Percentiles rank a stretch among this genome's conserved stretches.
These are phyloP conservation scores for Diaporthe australafricana DNA, from an alignment of 2,329 filamentous ascomycete species.

Conservation along the genomic window DNA sequence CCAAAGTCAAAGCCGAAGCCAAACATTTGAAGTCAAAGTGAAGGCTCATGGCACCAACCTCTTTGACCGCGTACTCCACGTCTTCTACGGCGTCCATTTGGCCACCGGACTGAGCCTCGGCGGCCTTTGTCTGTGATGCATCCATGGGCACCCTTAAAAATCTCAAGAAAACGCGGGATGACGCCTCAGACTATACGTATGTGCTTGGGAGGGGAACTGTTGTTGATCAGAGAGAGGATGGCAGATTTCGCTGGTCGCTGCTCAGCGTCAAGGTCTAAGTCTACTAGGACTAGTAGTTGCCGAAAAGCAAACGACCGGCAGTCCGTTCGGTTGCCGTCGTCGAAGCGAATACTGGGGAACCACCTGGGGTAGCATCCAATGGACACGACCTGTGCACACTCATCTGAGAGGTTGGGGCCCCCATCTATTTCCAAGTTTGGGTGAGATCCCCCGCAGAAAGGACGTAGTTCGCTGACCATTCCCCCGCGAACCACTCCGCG, in stretches of 20 bases:
- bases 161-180: not conserved
- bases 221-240: not conserved
- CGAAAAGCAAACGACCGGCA: slow-evolving; percentile 1
- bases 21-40: no score
- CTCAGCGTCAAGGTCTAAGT: not conserved
- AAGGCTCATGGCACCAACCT: slow-evolving; percentile 10
- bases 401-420: not conserved
- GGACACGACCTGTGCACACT: not conserved
- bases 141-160: not conserved
- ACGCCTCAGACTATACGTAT: not conserved
- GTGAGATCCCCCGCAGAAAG: not conserved
- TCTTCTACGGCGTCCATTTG: slow-evolving; percentile 24
- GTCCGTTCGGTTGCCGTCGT: not conserved
- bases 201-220: not conserved
- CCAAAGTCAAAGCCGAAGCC: no score
- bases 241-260: not conserved
- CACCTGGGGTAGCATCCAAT: slow-evolving; percentile 2
- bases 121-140: not conserved
- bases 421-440: slow-evolving; percentile 11
- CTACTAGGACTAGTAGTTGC: not conserved
- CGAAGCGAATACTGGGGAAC: not conserved
- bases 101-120: slow-evolving; percentile 14
- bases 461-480: slow-evolving; percentile 10
- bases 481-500: slow-evolving; percentile 15
- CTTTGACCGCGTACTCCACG: slow-evolving; percentile 27